Base-by-base conservation (phyloP, 2,329 filamentous ascomycete genomes). In the Stemphylium lycopersici region DNA sequence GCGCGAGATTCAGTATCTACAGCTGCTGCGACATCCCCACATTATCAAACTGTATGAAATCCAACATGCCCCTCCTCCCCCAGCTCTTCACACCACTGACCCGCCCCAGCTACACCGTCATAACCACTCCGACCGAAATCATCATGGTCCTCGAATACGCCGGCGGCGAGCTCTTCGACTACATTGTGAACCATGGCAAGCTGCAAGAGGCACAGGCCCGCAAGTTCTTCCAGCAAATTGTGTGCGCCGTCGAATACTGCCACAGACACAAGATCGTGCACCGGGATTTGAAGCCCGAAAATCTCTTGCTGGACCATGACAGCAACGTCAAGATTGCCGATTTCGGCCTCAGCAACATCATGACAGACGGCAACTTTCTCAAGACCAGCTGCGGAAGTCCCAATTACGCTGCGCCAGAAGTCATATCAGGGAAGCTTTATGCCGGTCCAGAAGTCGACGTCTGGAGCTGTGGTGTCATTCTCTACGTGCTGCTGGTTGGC, bases 101-200 rank as follows among this genome's bases (percentile, higher is more conserved):
- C 4, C 10, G 10, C 0, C 10, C 2, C 68, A 95, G 91, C 52
- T 96, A 91, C 77, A 98, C 95, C 26, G 95, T 99, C 61, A 98
- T 99, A 75, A 97, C 96, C 59, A 97, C 93, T 6, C 86, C 88
- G 20, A 87, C 85, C 58, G 95, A 99, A 75, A 99, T 99, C 73
- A 95, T 98, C 77, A 99, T 99, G 95, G 95, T 99, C 43, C 86
- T 99, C 65, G 95, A 99, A 77, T 99, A 96, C 77, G 95, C 95
- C 37, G 95, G 95, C 58, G 91, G 91, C 57, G 95, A 99, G 77
- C 83, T 99, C 56, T 99, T 99, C 78, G 93, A 99, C 77, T 98
- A 98, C 78, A 95, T 99, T 59, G 95, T 99, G 54, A 89, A 93
- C 71, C 88, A 97, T 72, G 95, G 95, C 50, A 88, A 90, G 71